Evolutionary conservation across 164 flowering plant species (phyloP), one percentile per base, ranked within the genome.

Genomic region (Buxus sempervirens): DNA sequence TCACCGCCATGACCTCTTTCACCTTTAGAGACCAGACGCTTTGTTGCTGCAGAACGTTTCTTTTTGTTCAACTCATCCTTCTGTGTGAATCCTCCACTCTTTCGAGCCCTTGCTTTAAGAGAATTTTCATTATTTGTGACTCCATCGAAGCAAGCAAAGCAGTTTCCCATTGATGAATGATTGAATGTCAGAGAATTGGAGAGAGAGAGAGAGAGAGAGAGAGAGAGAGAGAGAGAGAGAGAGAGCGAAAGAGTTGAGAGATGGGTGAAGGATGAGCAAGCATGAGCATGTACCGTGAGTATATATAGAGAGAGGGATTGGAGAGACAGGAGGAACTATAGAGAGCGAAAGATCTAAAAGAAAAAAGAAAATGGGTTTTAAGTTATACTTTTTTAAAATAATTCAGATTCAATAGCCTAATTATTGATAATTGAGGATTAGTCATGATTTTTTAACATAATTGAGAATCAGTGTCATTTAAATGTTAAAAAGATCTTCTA

Each of bases 111-210:
- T n/a, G n/a, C n/a, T n/a, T n/a, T n/a, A n/a, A n/a, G n/a, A n/a
- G n/a, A n/a, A n/a, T n/a, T n/a, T n/a, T n/a, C n/a, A n/a, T n/a
- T n/a, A n/a, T n/a, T n/a, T n/a, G n/a, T n/a, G n/a, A n/a, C n/a
- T 8, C 21, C 64, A 9, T 20, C 21, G 14, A 32, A 61, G 23
- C 64, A 36, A 1, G 64, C 24, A 1, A 61, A n/a, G 25, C 16
- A 61, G 24, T 36, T 61, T 25, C 64, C 13, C 48, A 61, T 45
- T 38, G 64, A 32, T 32, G 38, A 32, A n/a, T n/a, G n/a, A n/a
- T n/a, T 32, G 5, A 32, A 32, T 32, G 7, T 19, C 49, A 61
- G 25, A 61, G 16, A 36, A 3, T n/a, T n/a, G n/a, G 24, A 61
- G 64, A 41, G 64, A 41, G 51, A 32, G n/a, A 19, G 25, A 60